phyloP scores from a whole-genome alignment of 257 asterid species.

The Przewalskia tangutica region DNA sequence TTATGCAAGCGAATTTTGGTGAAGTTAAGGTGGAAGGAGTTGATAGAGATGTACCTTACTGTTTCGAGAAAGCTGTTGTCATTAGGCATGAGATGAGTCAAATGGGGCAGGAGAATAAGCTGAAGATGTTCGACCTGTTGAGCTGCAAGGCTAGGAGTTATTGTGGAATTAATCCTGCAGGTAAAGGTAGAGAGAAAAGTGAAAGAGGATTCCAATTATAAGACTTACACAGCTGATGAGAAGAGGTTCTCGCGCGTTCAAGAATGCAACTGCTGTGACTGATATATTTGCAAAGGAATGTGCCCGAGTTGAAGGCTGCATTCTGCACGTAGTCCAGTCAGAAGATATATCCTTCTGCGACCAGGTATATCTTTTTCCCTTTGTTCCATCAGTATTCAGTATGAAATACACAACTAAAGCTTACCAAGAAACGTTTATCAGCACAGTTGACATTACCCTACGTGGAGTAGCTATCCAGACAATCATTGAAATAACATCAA shows the following conservation, averaged over 20 bases:
- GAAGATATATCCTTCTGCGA: slow-evolving; percentile 31
- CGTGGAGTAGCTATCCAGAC: not conserved
- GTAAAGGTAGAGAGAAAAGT: slow-evolving; percentile 2
- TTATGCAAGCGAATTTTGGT: slow-evolving; percentile 14
- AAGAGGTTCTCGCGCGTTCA: slow-evolving; percentile 26
- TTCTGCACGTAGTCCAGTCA: slow-evolving; percentile 18
- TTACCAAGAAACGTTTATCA: not conserved
- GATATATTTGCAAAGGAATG: slow-evolving; percentile 21
- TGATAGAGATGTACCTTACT: slow-evolving; percentile 17
- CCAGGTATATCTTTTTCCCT: slow-evolving; percentile 16
- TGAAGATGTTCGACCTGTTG: slow-evolving; percentile 15
- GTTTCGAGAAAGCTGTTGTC: slow-evolving; percentile 32
- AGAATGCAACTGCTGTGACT: slow-evolving; percentile 24
- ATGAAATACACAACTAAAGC: not conserved
- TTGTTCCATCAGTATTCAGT: not conserved
- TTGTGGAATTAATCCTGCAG: slow-evolving; percentile 18
- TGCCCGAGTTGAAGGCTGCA: slow-evolving; percentile 18
- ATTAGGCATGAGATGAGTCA: slow-evolving; percentile 25
- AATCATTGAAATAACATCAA: not conserved
- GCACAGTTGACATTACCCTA: not conserved
- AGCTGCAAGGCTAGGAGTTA: slow-evolving; percentile 25
- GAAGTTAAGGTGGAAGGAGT: slow-evolving; percentile 21
- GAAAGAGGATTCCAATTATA: slow-evolving; percentile 17
- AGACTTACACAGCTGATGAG: slow-evolving; percentile 25
- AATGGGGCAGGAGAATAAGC: slow-evolving; percentile 20